These are phyloP conservation scores for Pisolithus orientalis DNA, from an alignment of 768 basidiomycete genomes.

Conservation along the genomic window DNA sequence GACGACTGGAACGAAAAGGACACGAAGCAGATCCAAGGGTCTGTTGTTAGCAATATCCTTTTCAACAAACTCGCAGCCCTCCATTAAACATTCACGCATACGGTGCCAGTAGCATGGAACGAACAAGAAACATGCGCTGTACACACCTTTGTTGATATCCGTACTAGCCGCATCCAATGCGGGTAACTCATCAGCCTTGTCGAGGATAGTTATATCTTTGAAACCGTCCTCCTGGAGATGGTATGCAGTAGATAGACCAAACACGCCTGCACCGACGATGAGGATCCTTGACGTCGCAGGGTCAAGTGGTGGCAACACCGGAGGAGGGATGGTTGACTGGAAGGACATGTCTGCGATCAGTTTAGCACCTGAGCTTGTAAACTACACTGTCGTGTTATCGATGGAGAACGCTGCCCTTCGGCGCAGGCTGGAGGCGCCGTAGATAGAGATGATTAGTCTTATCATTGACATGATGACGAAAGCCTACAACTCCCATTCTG, in stretches of 20 bases:
- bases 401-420: too few species aligned
- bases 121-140: background rate
- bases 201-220: conserved; percentile 65
- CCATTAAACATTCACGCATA: background rate
- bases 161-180: conserved; percentile 77
- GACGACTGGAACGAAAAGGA: conserved; percentile 43
- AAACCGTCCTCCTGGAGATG: conserved; percentile 70
- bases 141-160: conserved; percentile 38
- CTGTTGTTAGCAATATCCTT: too few species aligned
- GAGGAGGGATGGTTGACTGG: background rate
- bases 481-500: too few species aligned
- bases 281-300: conserved; percentile 26
- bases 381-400: too few species aligned
- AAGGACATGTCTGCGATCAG: background rate
- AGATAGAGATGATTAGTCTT: too few species aligned
- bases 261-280: conserved; percentile 79
- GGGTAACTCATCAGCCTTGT: conserved; percentile 62
- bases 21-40: background rate
- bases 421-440: too few species aligned
- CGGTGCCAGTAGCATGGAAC: background rate
- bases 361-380: too few species aligned
- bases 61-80: too few species aligned
- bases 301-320: background rate
- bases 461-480: too few species aligned
- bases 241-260: conserved; percentile 82